Base-by-base conservation (phyloP, 768 basidiomycete genomes). In the Lyophyllum atratum region DNA sequence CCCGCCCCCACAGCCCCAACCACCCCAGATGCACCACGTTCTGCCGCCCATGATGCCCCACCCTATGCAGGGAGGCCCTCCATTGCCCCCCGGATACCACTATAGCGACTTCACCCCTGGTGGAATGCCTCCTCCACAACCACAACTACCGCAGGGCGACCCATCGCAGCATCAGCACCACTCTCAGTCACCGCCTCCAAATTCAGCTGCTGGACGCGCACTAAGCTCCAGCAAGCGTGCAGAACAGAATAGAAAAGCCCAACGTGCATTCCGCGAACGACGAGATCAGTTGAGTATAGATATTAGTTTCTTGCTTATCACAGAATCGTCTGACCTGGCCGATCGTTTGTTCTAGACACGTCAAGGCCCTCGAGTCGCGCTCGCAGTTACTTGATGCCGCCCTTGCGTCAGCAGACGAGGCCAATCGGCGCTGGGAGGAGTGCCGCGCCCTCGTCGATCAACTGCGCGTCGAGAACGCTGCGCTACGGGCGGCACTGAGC, bases 201-300 rank as follows among this genome's bases (percentile, higher is more conserved):
- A 63, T 48, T 55, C 72, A 37, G 60, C 64, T 43, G 70, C 73
- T 19, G 80, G 80, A 24, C 78, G 92, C 46, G 73, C 84, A 11
- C 77, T 94, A 49, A 91, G 88, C 71, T 85, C 81, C 66, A 90
- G 86, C 68, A 95, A 94, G 68, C 84, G 94, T 10, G 94, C 94
- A 42, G 94, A 95, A 66, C 94, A 97, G 76, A 97, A 97, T 71
- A 82, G 94, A 64, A 95, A 94, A 71, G 94, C 94, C 0, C 94
- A 97, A 74, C 82, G 93, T 40, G 93, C 93, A 1, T 97, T 95
- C 72, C 77, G 94, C 58, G 91, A 95, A 69, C 85, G 94, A 28
- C 78, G 94, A 65, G 94, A 97, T 74, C 87, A 90, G 92, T 93
- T 54, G 49, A 72, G 89, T 82, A 55, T 53, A 54, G 40, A 55